Conservation (phyloP, 352 stramenopile genomes). For the Globisporangium nunn region DNA sequence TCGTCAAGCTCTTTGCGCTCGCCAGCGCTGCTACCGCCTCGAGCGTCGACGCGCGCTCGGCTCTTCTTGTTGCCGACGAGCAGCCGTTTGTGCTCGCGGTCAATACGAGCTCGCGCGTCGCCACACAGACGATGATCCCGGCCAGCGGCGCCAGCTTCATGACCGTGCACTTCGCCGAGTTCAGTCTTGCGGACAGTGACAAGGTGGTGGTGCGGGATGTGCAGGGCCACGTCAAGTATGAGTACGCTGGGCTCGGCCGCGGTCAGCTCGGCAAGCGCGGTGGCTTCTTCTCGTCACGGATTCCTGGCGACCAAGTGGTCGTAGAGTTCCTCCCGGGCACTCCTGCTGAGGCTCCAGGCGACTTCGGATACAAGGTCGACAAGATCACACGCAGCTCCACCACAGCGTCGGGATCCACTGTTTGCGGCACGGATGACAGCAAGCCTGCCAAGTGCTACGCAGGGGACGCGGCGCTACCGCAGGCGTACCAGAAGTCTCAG, state of each 20-base stretch:
- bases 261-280: slow-evolving; percentile 21
- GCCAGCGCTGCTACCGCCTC: neutral
- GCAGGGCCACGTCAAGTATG: slow-evolving; percentile 10
- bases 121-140: slow-evolving; percentile 15
- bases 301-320: slow-evolving; percentile 17
- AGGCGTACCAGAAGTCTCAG: slow-evolving; percentile 17
- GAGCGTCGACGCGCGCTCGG: neutral
- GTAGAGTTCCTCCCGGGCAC: slow-evolving; percentile 18
- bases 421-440: slow-evolving; percentile 29
- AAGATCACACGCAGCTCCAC: slow-evolving; percentile 23
- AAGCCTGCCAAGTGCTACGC: slow-evolving; percentile 26
- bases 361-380: slow-evolving; percentile 27
- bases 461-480: slow-evolving; percentile 10
- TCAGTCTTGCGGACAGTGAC: slow-evolving; percentile 27
- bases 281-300: slow-evolving; percentile 25
- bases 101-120: slow-evolving; percentile 16
- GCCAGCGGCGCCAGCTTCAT: slow-evolving; percentile 23
- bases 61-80: slow-evolving; percentile 19
- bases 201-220: slow-evolving; percentile 16
- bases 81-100: slow-evolving; percentile 15
- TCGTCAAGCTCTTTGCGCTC: slow-evolving; percentile 2
- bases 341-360: neutral
- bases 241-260: slow-evolving; percentile 24
- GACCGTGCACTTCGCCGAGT: slow-evolving; percentile 31
- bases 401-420: slow-evolving; percentile 10